Evolutionary conservation across 441 rosid species (phyloP).

Genomic region (Pelargonium cotyledonis): DNA sequence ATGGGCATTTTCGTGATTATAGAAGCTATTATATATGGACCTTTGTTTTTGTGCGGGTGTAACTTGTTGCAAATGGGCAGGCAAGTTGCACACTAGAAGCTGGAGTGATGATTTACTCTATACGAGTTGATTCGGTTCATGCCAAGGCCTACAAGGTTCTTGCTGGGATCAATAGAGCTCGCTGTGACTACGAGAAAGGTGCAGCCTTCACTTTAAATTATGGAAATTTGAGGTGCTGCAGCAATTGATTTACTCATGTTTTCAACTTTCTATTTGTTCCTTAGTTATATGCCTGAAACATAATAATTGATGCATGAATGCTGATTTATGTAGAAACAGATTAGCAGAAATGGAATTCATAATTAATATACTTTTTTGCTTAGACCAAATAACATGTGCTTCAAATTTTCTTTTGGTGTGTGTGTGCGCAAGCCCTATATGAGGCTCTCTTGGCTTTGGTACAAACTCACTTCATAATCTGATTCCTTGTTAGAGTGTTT

Average conservation of each 20-base stretch:
- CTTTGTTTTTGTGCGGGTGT: neutral
- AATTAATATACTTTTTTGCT: neutral
- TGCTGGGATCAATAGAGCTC: slow-evolving; percentile 80
- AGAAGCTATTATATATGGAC: neutral
- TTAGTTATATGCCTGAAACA: neutral
- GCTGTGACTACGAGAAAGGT: slow-evolving; percentile 61
- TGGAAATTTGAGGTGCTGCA: neutral
- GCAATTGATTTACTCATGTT: neutral
- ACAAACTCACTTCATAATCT: neutral
- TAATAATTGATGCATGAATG: neutral
- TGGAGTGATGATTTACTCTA: slow-evolving; percentile 84
- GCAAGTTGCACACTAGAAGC: slow-evolving; percentile 97
- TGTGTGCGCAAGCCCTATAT: no score
- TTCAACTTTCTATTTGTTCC: neutral
- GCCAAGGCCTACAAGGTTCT: slow-evolving; percentile 93
- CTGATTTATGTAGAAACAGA: neutral
- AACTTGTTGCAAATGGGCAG: slow-evolving; percentile 28
- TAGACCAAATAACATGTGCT: neutral
- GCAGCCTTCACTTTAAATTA: neutral
- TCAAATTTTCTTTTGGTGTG: neutral
- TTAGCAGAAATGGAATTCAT: neutral
- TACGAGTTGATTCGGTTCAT: slow-evolving; percentile 85
- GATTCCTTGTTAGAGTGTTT: neutral
- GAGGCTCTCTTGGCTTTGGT: neutral
- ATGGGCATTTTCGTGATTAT: neutral